phyloP scores from a whole-genome alignment of 2,329 filamentous ascomycete species.

The Talaromyces atroroseus region DNA sequence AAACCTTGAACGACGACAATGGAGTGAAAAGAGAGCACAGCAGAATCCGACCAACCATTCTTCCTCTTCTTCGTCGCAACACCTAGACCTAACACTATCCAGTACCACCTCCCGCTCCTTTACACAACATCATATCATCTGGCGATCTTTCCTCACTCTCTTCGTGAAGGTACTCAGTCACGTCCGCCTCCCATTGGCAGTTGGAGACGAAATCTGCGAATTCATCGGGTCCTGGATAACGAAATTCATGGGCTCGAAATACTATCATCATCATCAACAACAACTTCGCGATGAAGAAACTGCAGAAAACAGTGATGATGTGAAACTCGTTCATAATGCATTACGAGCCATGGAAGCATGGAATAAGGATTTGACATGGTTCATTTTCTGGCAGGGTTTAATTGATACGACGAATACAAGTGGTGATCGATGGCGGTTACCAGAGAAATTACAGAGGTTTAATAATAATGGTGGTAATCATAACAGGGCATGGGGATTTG shows the following conservation, averaged over 20 bases:
- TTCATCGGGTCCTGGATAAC: slow-evolving; percentile 34
- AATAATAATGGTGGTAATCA: slow-evolving; percentile 21
- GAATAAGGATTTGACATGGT: slow-evolving; percentile 40
- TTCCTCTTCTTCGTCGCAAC: not conserved
- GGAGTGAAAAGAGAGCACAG: slow-evolving; percentile 11
- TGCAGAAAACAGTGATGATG: not conserved
- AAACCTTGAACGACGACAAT: slow-evolving; percentile 28
- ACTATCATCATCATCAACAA: slow-evolving; percentile 16
- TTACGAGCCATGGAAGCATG: slow-evolving; percentile 37
- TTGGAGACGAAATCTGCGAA: slow-evolving; percentile 37
- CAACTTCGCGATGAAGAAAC: slow-evolving; percentile 7
- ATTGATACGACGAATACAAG: not conserved
- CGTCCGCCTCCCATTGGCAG: slow-evolving; percentile 35
- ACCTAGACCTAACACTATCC: slow-evolving; percentile 17
- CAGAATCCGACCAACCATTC: not conserved
- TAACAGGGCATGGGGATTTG: slow-evolving; percentile 27
- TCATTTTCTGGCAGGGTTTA: slow-evolving; percentile 29
- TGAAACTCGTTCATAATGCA: slow-evolving; percentile 24
- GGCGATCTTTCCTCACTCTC: slow-evolving; percentile 33
- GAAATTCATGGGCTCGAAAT: slow-evolving; percentile 29
- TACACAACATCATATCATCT: slow-evolving; percentile 35
- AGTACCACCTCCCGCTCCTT: slow-evolving; percentile 26
- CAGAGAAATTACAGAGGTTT: slow-evolving; percentile 22
- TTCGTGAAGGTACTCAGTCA: slow-evolving; percentile 36
- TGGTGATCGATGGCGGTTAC: slow-evolving; percentile 3